A percentile compares a stretch with the other conserved stretches of the same genome.
Evolutionary conservation across 352 stramenopile genomes (phyloP).

Genomic region (Thalassiosira sp.): DNA sequence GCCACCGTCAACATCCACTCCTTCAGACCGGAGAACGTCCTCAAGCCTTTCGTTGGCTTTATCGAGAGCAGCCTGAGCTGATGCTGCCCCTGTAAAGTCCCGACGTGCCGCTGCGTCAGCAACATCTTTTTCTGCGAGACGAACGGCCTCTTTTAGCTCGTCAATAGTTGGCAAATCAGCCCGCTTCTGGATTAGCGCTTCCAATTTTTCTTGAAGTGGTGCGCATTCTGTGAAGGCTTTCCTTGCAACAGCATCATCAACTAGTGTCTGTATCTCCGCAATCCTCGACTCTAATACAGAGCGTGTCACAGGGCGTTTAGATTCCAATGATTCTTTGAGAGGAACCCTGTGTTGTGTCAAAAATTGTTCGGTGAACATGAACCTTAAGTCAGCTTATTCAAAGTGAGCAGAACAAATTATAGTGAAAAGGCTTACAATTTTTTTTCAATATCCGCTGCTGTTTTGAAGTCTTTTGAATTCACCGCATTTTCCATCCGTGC

Average conservation of each 20-base stretch:
- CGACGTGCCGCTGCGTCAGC: slow-evolving; percentile 60
- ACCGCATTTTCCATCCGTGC: slow-evolving; percentile 67
- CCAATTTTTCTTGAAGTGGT: slow-evolving; percentile 74
- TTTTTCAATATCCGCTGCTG: slow-evolving; percentile 68
- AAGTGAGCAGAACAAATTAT: slow-evolving; percentile 9
- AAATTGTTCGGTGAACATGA: too few species aligned
- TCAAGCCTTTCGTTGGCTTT: slow-evolving; percentile 59
- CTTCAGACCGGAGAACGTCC: slow-evolving; percentile 52
- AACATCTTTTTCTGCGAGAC: slow-evolving; percentile 59
- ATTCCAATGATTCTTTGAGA: slow-evolving; percentile 68
- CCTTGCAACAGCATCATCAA: slow-evolving; percentile 72
- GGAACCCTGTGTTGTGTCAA: too few species aligned
- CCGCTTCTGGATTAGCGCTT: slow-evolving; percentile 66
- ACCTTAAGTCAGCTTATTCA: slow-evolving; percentile 1
- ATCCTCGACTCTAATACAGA: slow-evolving; percentile 69
- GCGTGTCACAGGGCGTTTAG: slow-evolving; percentile 69
- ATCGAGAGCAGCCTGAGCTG: slow-evolving; percentile 60
- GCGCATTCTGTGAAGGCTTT: slow-evolving; percentile 76
- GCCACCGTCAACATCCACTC: slow-evolving; percentile 34
- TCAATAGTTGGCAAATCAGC: slow-evolving; percentile 73
- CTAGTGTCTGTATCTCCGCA: slow-evolving; percentile 50
- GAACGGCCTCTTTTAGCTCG: slow-evolving; percentile 73
- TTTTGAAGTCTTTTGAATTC: slow-evolving; percentile 74
- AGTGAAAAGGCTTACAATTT: slow-evolving; percentile 61
- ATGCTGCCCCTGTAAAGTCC: slow-evolving; percentile 74